Conservation (phyloP, 2,329 filamentous ascomycete genomes). For the Pestalotiopsis sp. region DNA sequence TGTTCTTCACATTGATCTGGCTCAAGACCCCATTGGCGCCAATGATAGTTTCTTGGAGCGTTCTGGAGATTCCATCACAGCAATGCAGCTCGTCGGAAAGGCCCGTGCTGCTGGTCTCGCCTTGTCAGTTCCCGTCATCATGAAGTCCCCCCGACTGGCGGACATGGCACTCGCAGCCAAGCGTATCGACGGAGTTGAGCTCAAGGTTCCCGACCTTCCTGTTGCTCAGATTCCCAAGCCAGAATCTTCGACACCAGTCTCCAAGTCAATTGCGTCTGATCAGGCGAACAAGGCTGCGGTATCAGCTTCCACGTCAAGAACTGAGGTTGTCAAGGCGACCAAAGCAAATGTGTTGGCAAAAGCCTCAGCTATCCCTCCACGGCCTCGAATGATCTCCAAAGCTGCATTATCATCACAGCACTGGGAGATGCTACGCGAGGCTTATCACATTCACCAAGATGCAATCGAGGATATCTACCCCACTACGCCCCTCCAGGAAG, state of each 20-base stretch:
- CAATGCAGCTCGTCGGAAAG: constrained; percentile 2
- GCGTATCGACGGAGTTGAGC: not conserved
- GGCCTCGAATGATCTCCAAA: not conserved
- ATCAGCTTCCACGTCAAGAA: not conserved
- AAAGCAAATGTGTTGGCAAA: not conserved
- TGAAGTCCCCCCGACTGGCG: not conserved
- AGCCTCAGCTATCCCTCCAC: not conserved
- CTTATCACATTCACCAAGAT: not conserved
- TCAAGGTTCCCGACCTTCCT: constrained; percentile 1
- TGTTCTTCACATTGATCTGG: not conserved
- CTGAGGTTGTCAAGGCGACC: not conserved
- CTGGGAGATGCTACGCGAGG: not conserved
- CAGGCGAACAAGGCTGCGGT: not conserved
- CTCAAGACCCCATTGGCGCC: not conserved
- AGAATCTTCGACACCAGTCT: not conserved
- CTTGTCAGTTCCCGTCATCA: constrained; percentile 10
- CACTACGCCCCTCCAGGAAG: constrained; percentile 9
- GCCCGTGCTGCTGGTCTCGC: constrained; percentile 1
- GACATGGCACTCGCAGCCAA: constrained; percentile 11
- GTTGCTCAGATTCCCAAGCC: not conserved
- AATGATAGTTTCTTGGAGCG: constrained; percentile 3
- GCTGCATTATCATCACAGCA: not conserved
- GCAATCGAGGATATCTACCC: constrained; percentile 12
- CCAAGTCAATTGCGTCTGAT: not conserved
- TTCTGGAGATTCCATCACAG: not conserved